Base-by-base conservation (phyloP, 345 rosid genomes). In the Brassica napus region DNA sequence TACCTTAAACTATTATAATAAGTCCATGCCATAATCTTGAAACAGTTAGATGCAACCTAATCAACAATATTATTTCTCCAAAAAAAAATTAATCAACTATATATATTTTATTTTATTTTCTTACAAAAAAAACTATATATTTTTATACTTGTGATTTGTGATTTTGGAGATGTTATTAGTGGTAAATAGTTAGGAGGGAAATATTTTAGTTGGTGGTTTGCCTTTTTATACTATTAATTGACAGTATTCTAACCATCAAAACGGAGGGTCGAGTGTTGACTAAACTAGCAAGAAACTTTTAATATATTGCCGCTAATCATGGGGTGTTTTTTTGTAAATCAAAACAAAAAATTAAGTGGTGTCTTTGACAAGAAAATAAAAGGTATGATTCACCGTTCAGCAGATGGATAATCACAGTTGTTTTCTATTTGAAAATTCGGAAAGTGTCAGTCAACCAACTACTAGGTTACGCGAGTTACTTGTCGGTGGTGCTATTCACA, bases 401-500 rank as follows among this genome's bases (percentile, higher is more conserved):
- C 21, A 64, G 5, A 55, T 18, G 35, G 81, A 65, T 55, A 16
- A 71, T 66, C 37, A 44, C 37, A 39, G 3, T 5, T 5, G 15
- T 34, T 49, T 76, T 6, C 18, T n/a, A 6, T 77, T 47, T 69
- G 3, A 12, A 47, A 5, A 3, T 0, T 32, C 4, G 1, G 5
- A 28, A 55, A 57, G 26, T 67, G 68, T 60, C 23, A 68, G 68
- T 60, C 23, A 68, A 28, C 78, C 65, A 73, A 79, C 73, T 12
- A 42, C 6, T 42, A 72, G 57, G 74, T 49, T 74, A 59, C 77
- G 61, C 73, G 81, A 65, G 61, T 71, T 60, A 59, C 65, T 69
- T 80, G 80, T 80, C 80, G 80, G 83, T 80, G 76, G 69, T 32
- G 69, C 14, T 55, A 37, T 6, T 8, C 42, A 55, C 72, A 75